These are phyloP conservation scores for Pythium brassicae DNA, from an alignment of 352 stramenopile genomes.

Conservation along the genomic window DNA sequence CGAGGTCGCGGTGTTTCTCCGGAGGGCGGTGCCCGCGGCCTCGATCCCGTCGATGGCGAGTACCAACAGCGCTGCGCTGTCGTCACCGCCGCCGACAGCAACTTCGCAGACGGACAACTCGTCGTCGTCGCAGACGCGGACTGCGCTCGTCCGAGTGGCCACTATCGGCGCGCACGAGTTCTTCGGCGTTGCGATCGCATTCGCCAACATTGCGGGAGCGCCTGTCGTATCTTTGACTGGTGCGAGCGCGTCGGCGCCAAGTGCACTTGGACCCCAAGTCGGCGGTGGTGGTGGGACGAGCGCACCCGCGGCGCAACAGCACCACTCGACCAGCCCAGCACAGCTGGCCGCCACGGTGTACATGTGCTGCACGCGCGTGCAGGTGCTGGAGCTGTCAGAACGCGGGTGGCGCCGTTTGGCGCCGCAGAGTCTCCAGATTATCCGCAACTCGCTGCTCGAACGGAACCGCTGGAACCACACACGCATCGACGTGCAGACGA, in stretches of 20 bases:
- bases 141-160: constrained; percentile 54
- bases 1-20: constrained; percentile 64
- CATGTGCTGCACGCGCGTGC: constrained; percentile 56
- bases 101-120: too few species aligned
- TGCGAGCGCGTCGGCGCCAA: not conserved
- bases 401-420: constrained; percentile 54
- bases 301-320: not conserved
- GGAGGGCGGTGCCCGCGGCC: constrained; percentile 15
- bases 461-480: constrained; percentile 56
- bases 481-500: constrained; percentile 22
- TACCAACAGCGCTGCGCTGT: not conserved
- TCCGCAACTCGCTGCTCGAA: constrained; percentile 47
- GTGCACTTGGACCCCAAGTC: not conserved
- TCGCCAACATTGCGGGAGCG: constrained; percentile 18
- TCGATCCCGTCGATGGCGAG: not conserved
- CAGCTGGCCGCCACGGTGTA: constrained; percentile 43
- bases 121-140: constrained; percentile 3
- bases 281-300: not conserved
- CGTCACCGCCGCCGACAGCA: not conserved
- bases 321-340: not conserved
- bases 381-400: constrained; percentile 62
- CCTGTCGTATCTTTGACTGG: not conserved
- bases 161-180: constrained; percentile 70
- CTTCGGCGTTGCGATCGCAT: constrained; percentile 50
- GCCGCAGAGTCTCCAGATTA: constrained; percentile 31